Base-by-base conservation (phyloP, 1,139 yeast genomes). In the Yamadazyma jaroonii region DNA sequence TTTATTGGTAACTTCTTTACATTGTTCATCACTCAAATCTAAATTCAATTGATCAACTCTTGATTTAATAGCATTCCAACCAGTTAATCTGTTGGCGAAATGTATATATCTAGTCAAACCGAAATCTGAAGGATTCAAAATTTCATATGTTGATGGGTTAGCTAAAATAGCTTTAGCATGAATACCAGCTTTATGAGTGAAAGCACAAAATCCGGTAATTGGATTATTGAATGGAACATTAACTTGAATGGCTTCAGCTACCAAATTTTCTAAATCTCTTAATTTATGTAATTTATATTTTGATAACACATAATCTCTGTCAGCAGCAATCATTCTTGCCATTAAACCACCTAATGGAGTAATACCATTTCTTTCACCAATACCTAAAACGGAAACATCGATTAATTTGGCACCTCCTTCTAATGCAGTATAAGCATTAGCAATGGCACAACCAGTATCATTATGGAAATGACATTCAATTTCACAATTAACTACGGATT, bases 291-390 rank as follows among this genome's bases (percentile, higher is more conserved):
- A 62, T 53, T 74, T 74, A 56, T 76, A 76, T 57, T 76, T 76
- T 46, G 79, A 72, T 50, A 74, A 63, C 38, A 76, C 81, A 50
- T 76, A 76, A 44, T 73, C 78, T 42, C 81, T 69, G 54, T 74
- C 77, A 35, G 81, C 79, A 38, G 79, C 78, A 47, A 76, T 75
- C 81, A 76, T 76, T 54, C 81, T 64, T 29, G 81, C 79, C 77
- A 76, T 76, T 49, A 76, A 69, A n/a, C 79, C 81, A 39, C 81
- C 80, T 45, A 76, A 61, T 15, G 81, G 80, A 25, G 79, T 77
- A 49, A 76, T 76, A 45, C 81, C 81, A 53, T 76, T 76, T 59
- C 81, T 68, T 61, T 76, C 81, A 50, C 81, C 81, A 42, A 76
- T 76, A 38, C 81, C 81, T 55, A 76, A 66, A 25, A 76, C 79